Base-by-base conservation (phyloP, 352 stramenopile genomes). In the Phytophthora citricola region DNA sequence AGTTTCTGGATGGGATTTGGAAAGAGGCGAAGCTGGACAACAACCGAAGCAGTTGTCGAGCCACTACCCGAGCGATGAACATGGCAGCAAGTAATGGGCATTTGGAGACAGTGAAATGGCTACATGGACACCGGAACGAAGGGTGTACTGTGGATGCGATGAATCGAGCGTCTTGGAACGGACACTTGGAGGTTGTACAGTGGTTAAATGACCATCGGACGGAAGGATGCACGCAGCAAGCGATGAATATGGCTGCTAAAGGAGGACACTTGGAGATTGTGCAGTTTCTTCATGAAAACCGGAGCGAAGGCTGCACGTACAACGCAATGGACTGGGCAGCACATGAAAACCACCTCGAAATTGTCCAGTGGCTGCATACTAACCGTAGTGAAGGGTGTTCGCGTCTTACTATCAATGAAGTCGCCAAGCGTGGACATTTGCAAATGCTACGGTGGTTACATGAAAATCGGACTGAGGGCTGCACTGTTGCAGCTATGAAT, bases 311-410 rank as follows among this genome's bases (percentile, higher is more conserved):
- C 1, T 80, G 72, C 17, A 73, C 68, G 7, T 75, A 75, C 22
- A 73, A 70, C 4, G 72, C 72, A 31, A 77, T 80, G 72, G 56
- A 75, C 39, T 71, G 65, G 38, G 72, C 69, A 14, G 69, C 68
- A 10, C 43, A 67, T 2, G 49, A 56, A 10, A 63, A 69, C 24
- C 65, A 75, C 12, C 48, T 77, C 27, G 56, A 79, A 0, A 51
- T 75, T 7, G 62, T 79, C 6, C 29, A 75, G 17, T 79, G 60
- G 56, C 56, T 79, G 1, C 63, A 77, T 32, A 11, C 22, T 17
- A 67, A 75, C 52, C 58, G 72, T 2, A 55, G 15, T 4, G 72
- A 80, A 70, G 69, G 72, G 2, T 80, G 72, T 24, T 77, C 71
- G 10, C 63, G 50, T 36, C 55, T 71, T 20, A 73, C 70, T 20